phyloP scores from a whole-genome alignment of 2,329 filamentous ascomycete genomes.

The Sporothrix dimorphospora region DNA sequence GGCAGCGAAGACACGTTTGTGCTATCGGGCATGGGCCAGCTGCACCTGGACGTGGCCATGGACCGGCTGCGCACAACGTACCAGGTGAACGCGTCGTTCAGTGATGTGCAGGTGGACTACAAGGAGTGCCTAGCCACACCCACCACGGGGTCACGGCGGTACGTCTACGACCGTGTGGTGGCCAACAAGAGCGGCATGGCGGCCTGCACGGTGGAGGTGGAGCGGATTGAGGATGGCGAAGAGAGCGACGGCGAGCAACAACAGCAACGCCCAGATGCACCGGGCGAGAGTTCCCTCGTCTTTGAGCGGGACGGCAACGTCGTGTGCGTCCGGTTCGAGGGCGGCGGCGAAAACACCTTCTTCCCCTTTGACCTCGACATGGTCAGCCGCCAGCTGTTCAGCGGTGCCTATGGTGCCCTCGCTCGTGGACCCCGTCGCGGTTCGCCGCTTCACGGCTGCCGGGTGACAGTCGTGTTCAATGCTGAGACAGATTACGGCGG shows the following conservation, averaged over 20 bases:
- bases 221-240: constrained; percentile 53
- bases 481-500: constrained; percentile 66
- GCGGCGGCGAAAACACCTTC: constrained; percentile 37
- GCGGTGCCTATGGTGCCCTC: constrained; percentile 80
- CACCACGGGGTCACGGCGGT: constrained; percentile 61
- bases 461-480: constrained; percentile 71
- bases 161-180: constrained; percentile 75
- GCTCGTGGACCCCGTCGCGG: constrained; percentile 80
- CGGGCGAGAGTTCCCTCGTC: constrained; percentile 33
- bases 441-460: constrained; percentile 77
- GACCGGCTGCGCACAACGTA: constrained; percentile 87
- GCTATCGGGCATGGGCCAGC: constrained; percentile 92
- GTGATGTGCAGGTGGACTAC: constrained; percentile 93
- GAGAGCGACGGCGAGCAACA: neutral
- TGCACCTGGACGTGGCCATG: constrained; percentile 90
- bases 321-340: constrained; percentile 57
- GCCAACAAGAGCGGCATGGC: constrained; percentile 80
- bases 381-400: constrained; percentile 66
- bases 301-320: constrained; percentile 69
- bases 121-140: constrained; percentile 73
- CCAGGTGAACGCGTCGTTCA: constrained; percentile 84
- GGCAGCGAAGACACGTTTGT: constrained; percentile 75
- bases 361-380: constrained; percentile 55
- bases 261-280: neutral
- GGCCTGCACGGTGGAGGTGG: constrained; percentile 69